phyloP scores from a whole-genome alignment of 2,329 filamentous ascomycete genomes.

The Fusarium citri region DNA sequence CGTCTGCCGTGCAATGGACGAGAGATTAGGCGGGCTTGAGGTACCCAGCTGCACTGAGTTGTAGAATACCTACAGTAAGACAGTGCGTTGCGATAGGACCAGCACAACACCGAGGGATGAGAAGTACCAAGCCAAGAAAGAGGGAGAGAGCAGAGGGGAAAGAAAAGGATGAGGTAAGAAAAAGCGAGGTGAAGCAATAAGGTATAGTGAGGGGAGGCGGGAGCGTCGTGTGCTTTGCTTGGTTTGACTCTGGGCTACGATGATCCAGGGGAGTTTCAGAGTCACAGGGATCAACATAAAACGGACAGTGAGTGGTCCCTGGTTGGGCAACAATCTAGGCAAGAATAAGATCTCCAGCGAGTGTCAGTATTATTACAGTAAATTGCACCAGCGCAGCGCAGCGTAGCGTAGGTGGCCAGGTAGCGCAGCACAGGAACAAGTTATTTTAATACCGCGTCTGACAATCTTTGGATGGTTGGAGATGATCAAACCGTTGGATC shows the following conservation, averaged over 20 bases:
- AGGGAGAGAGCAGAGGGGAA: conserved; percentile 15
- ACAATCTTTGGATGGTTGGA: conserved; percentile 4
- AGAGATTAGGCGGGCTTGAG: neutral
- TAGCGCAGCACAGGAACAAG: neutral
- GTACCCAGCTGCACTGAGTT: neutral
- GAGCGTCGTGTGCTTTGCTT: conserved; percentile 20
- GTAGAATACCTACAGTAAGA: conserved; percentile 1
- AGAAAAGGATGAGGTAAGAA: conserved; percentile 27
- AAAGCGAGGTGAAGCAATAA: conserved; percentile 10
- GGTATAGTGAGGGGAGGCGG: conserved; percentile 9
- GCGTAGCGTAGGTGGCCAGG: too few relatives aligned
- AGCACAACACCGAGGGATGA: conserved; percentile 2
- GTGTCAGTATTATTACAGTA: conserved; percentile 17
- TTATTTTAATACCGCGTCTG: conserved; percentile 16
- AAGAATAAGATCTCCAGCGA: conserved; percentile 14
- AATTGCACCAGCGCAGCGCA: neutral
- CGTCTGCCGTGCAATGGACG: conserved; percentile 1
- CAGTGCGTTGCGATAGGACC: conserved; percentile 16
- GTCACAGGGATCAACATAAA: conserved; percentile 46
- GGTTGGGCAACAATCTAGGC: conserved; percentile 13
- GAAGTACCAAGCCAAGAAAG: conserved; percentile 7
- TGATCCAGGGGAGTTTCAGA: conserved; percentile 48
- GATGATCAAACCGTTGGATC: conserved; percentile 5
- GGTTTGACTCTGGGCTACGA: neutral
- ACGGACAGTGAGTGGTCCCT: conserved; percentile 30